Evolutionary conservation across 148 eudicot genomes (phyloP), one percentile per base, ranked within the genome.

Genomic region (Arbutus unedo): DNA sequence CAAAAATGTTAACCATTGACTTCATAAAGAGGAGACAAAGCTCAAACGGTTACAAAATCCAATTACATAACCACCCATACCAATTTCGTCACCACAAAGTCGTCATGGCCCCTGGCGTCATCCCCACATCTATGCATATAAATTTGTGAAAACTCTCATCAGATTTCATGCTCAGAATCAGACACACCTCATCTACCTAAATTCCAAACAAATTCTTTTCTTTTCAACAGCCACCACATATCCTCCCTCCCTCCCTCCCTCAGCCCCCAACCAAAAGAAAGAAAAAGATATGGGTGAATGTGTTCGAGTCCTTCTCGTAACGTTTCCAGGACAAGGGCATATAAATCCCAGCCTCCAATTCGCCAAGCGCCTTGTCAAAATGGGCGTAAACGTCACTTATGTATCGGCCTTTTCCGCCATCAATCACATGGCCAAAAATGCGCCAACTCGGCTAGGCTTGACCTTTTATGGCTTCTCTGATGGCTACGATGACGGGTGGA

Each of bases 291-390:
- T 76, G 79, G 79, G 25, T 3, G 0, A 54, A n/a, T 18, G 7
- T 21, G 60, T 15, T 53, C 92, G 86, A 55, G 59, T 88, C 50
- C 87, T 90, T 16, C 59, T 90, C 4, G 53, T 84, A 43, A 74
- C 77, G 3, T 74, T 83, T 51, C 84, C 89, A 6, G 81, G 83
- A 6, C 94, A 90, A 86, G 89, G 92, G 76, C 90, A 88, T 54
- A 85, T 88, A 76, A 91, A 91, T 71, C 92, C 94, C 15, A 66
- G 89, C 23, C 84, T 91, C 74, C 94, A 90, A 78, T 82, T 90
- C 23, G 87, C 91, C 83, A 88, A 89, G 55, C 60, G 75, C 74
- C 91, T 91, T 47, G 44, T 85, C 9, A 83, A 81, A 19, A 72
- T 74, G 50, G 86, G 88, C 10, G 79, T 78, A 3, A 78, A 57